Evolutionary conservation across 306 rosid species (phyloP).

Genomic region (Dalbergia oliveri): DNA sequence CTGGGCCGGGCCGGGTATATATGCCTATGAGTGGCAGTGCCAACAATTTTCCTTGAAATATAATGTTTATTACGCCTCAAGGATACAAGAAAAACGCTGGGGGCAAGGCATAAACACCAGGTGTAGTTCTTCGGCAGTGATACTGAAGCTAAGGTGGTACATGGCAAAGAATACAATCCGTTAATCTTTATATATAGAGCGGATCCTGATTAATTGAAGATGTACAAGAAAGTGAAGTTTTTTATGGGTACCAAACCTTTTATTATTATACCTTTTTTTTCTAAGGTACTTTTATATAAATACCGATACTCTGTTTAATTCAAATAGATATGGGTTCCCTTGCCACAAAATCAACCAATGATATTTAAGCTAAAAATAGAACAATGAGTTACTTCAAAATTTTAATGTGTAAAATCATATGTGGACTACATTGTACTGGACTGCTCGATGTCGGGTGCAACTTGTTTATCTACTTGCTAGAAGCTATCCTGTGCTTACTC

Average conservation of each 20-base stretch:
- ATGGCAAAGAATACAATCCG: neutral
- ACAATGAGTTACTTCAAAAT: too few species aligned
- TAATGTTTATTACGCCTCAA: neutral
- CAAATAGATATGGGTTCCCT: too few species aligned
- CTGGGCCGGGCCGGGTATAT: neutral
- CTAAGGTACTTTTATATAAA: too few species aligned
- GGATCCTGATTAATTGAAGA: too few species aligned
- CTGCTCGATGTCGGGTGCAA: too few species aligned
- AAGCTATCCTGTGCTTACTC: slow-evolving; percentile 53
- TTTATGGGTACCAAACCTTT: too few species aligned
- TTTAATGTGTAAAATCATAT: too few species aligned
- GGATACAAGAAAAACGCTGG: neutral
- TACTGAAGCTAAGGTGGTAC: neutral
- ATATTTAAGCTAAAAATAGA: too few species aligned
- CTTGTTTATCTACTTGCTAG: slow-evolving; percentile 40
- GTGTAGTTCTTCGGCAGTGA: neutral
- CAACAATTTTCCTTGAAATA: neutral
- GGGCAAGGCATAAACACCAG: neutral
- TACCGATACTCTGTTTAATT: too few species aligned
- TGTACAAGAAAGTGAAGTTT: neutral
- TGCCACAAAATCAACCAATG: too few species aligned
- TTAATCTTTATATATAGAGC: slow-evolving; percentile 40
- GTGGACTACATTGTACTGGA: slow-evolving; percentile 18
- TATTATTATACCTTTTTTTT: too few species aligned
- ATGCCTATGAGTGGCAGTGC: neutral